Evolutionary conservation across 306 rosid species (phyloP), one percentile per base, ranked within the genome.

Genomic region (Casuarina equisetifolia): DNA sequence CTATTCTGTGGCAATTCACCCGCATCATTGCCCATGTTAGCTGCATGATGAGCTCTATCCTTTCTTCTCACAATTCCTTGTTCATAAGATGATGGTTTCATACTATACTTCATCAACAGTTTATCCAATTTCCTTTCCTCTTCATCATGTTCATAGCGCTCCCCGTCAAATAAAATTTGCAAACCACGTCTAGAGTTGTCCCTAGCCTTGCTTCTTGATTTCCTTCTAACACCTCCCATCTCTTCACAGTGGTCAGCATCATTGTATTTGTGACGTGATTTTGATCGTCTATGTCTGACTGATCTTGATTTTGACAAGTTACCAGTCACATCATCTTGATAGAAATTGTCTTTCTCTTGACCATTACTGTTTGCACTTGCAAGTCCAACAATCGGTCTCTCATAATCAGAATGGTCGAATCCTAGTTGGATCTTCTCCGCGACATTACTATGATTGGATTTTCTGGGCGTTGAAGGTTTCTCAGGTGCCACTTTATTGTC

Each of bases 121-220:
- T 86, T 90, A 75, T 95, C 99, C 68, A 95, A 91, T 82, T 89
- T 82, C 86, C 89, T 88, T 84, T 95, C 98, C 80, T 92, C 99
- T 69, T 87, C 98, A 58, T 92, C 92, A 35, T 75, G 85, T 54
- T 78, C 82, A 36, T 78, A 83, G 66, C 70, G 85, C 74, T 91
- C 93, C 53, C 88, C 99, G 52, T 91, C 97, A 73, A 92, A 86
- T 86, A 95, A 74, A 52, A 90, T 83, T 86, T 92, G 93, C 72
- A 92, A 88, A 77, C 97, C 98, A 40, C 83, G 82, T 73, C 77
- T 88, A 4, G 86, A 20, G 43, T 90, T 95, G 48, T 92, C 95
- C 83, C 77, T 87, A 85, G 82, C 87, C 81, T 82, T 87, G 84
- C 92, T 86, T 86, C 97, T 92, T 35, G 89, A 73, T 76, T 82